Base-by-base conservation (phyloP, 352 stramenopile species). In the Phytophthora cryptogea region DNA sequence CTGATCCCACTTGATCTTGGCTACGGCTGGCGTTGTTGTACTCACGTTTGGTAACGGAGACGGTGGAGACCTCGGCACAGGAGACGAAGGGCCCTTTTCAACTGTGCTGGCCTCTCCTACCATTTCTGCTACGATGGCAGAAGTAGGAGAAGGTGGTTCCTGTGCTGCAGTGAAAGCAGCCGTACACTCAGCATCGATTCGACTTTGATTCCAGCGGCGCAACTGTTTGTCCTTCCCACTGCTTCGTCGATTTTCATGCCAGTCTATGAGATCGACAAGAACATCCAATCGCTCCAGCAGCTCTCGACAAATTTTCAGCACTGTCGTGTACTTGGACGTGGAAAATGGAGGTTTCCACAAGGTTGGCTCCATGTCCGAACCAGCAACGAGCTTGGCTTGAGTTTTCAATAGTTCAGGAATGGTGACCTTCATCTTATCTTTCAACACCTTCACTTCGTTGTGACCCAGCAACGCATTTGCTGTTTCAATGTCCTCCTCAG, bases 321-420 rank as follows among this genome's bases (percentile, higher is more conserved):
- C 76, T 10, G 70, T 53, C 2, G 59, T 66, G 59, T 90, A 88
- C 71, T 90, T 89, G 23, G 63, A 55, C 4, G 57, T 57, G 8
- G 78, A 88, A 52, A 90, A 90, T 10, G 54, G 54, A 27, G 76
- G 65, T 20, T 83, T 78, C 80, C 80, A 90, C 36, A 90, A 52
- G 0, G 63, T 74, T 31, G 78, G 80, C 58, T 90, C 78, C 28
- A 76, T 74, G 3, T 58, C 54, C 2, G 80, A 78, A 11, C 74
- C 78, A n/a, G 74, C 35, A 2, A 90, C 54, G 1, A 90, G 49
- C 16, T 70, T 72, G 2, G 57, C 66, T 55, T 90, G 78, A 8
- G 78, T 72, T 16, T 67, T 70, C 1, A 90, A 43, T 31, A 83
- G 43, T 40, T 67, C 33, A 5, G 75, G 71, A 17, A 87, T 63